Evolutionary conservation across 768 basidiomycete genomes (phyloP).

Genomic region (Panaeolus papilionaceus): DNA sequence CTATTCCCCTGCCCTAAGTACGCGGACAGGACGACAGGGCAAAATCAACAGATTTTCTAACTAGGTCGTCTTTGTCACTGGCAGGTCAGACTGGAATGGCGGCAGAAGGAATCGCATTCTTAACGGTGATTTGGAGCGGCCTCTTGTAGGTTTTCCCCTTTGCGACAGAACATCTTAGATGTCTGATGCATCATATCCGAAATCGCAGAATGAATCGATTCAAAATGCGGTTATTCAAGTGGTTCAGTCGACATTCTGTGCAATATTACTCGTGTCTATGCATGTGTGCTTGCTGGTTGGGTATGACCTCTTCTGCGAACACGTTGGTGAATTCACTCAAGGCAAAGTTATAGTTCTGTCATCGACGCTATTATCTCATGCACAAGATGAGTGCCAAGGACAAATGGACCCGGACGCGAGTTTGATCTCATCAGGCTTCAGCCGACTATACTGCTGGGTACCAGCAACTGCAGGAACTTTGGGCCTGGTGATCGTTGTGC

Average conservation of each 20-base stretch:
- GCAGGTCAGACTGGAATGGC: conserved; percentile 3
- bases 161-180: background rate
- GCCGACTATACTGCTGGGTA: conserved; percentile 13
- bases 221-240: background rate
- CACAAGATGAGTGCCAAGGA: conserved; percentile 8
- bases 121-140: conserved; percentile 4
- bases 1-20: conserved; percentile 9
- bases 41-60: background rate
- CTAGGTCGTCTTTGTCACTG: background rate
- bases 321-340: background rate
- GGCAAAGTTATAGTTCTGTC: background rate
- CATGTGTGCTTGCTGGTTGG: background rate
- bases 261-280: conserved; percentile 5
- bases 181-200: conserved; percentile 1
- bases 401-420: conserved; percentile 9
- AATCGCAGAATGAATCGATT: conserved; percentile 8
- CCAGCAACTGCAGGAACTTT: background rate
- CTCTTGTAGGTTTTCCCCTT: conserved; percentile 4
- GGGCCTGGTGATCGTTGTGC: background rate
- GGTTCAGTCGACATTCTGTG: background rate
- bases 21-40: background rate
- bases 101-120: conserved; percentile 4
- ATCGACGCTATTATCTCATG: background rate
- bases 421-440: background rate
- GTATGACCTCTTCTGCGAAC: background rate